phyloP scores from a whole-genome alignment of 345 rosid genomes.

The Rubroshorea leprosula region DNA sequence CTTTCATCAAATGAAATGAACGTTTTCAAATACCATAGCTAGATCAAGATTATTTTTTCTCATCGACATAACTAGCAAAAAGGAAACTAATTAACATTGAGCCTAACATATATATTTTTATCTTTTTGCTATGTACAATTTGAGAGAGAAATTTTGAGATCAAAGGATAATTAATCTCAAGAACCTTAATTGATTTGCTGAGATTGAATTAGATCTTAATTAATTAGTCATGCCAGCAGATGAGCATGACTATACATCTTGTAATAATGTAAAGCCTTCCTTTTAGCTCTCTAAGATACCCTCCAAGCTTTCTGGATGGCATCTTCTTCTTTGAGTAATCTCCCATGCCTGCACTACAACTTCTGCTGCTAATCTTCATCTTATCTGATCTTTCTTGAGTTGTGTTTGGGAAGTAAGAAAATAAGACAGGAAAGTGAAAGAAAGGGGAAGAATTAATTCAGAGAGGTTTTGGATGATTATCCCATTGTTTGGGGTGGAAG shows the following conservation, averaged over 20 bases:
- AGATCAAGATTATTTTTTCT: too few relatives aligned
- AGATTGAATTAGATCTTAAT: too few relatives aligned
- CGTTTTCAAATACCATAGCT: too few relatives aligned
- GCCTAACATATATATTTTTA: conserved; percentile 2
- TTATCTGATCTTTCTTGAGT: background rate
- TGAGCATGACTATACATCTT: conserved; percentile 60
- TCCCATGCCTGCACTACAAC: conserved; percentile 11
- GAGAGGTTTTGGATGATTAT: background rate
- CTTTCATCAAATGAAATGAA: too few relatives aligned
- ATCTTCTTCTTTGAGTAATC: conserved; percentile 35
- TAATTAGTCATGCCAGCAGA: conserved; percentile 57
- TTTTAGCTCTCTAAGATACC: conserved; percentile 44
- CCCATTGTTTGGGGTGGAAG: conserved; percentile 5
- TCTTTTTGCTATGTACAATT: conserved; percentile 8
- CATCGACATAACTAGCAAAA: too few relatives aligned
- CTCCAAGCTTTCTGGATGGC: conserved; percentile 45
- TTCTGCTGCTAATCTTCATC: conserved; percentile 19
- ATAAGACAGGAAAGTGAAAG: background rate
- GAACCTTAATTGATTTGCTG: background rate
- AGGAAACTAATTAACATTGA: too few relatives aligned
- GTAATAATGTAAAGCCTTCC: conserved; percentile 58
- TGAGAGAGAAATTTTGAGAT: background rate
- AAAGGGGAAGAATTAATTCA: background rate
- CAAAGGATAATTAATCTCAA: background rate
- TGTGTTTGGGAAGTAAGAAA: background rate